These are phyloP conservation scores for Prunus persica DNA, from an alignment of 306 rosid species.

Conservation along the genomic window Prunus_persica_NCBIv2 NC_034009.1:40875001-40875500, in stretches of 20 bases:
- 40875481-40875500: fast-evolving
- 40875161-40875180: background rate
- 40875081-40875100: too few relatives aligned
- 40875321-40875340: background rate
- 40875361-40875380: background rate
- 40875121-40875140: background rate
- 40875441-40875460: too few relatives aligned
- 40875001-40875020: background rate
- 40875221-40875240: background rate
- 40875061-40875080: too few relatives aligned
- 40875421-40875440: too few relatives aligned
- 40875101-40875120: background rate
- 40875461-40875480: too few relatives aligned
- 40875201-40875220: background rate
- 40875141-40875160: background rate
- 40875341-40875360: background rate
- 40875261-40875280: background rate
- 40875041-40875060: too few relatives aligned
- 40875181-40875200: background rate
- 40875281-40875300: background rate
- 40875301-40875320: background rate
- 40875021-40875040: background rate
- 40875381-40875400: background rate
- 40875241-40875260: constrained; percentile 12
- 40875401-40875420: too few relatives aligned